phyloP scores from a whole-genome alignment of 163 green algal genomes.

The Volvox carteri region DNA sequence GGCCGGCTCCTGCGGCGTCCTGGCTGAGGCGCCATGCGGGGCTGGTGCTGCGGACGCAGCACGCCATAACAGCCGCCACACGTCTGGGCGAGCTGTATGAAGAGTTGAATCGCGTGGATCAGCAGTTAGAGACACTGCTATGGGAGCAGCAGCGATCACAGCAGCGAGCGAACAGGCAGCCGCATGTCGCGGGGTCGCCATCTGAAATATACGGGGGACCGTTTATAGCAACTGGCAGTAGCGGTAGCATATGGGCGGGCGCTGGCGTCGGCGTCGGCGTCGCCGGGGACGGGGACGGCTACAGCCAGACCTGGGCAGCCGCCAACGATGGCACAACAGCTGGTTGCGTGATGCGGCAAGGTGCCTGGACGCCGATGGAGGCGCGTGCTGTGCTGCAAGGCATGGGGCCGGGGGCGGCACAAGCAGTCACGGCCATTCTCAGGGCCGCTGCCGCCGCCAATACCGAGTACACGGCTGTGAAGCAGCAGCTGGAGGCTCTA shows the following conservation, averaged over 20 bases:
- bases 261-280: neutral
- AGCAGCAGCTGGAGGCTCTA: constrained; percentile 17
- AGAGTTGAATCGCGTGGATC: neutral
- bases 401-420: neutral
- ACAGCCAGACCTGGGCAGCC: neutral
- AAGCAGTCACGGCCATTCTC: neutral
- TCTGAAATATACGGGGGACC: too few species aligned
- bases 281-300: neutral
- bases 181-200: too few species aligned
- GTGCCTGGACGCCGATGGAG: neutral
- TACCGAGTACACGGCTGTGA: neutral
- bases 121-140: neutral
- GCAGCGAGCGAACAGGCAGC: neutral
- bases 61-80: neutral
- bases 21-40: neutral
- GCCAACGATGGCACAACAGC: neutral
- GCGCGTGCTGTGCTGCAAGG: neutral
- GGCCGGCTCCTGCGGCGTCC: neutral
- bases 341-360: too few species aligned
- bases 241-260: neutral
- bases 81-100: neutral
- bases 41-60: neutral
- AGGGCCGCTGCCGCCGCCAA: neutral
- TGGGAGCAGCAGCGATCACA: neutral
- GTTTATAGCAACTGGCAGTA: too few species aligned